Percentiles rank a stretch among this genome's conserved stretches.
Conservation (phyloP, 2,329 filamentous ascomycete genomes). For the Teratosphaeria pseudoeucalypti region DNA sequence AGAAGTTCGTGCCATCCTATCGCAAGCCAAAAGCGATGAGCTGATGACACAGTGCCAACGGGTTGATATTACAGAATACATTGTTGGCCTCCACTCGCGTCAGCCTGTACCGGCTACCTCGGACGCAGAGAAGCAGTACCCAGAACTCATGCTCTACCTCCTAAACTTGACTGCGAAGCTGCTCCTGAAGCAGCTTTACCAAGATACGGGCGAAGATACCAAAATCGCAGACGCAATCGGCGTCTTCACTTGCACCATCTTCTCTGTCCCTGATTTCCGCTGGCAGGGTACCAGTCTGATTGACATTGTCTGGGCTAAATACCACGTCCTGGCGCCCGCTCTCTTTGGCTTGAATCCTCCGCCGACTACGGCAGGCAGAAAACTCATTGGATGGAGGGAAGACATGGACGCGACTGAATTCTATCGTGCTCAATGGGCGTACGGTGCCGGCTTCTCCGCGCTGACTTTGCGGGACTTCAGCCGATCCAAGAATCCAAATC, state of each 20-base stretch:
- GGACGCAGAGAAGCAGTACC: slow-evolving; percentile 29
- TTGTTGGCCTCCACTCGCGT: slow-evolving; percentile 30
- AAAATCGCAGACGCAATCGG: slow-evolving; percentile 62
- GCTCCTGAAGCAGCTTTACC: slow-evolving; percentile 51
- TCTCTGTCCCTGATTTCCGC: slow-evolving; percentile 49
- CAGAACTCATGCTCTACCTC: slow-evolving; percentile 53
- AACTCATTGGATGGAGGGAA: slow-evolving; percentile 62
- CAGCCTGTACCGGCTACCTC: slow-evolving; percentile 8
- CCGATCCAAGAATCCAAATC: slow-evolving; percentile 56
- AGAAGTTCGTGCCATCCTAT: slow-evolving; percentile 44
- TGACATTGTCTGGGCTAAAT: slow-evolving; percentile 81
- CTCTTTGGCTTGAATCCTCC: slow-evolving; percentile 59
- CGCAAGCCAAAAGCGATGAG: slow-evolving; percentile 22
- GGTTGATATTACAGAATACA: slow-evolving; percentile 23
- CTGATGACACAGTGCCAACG: neutral
- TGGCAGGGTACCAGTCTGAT: slow-evolving; percentile 63
- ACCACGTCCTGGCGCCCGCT: slow-evolving; percentile 67
- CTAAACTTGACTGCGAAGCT: slow-evolving; percentile 67
- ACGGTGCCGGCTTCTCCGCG: slow-evolving; percentile 75
- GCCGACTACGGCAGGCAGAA: slow-evolving; percentile 53
- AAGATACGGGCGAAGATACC: slow-evolving; percentile 30
- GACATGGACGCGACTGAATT: neutral
- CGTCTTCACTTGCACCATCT: slow-evolving; percentile 64
- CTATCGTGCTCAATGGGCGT: slow-evolving; percentile 68
- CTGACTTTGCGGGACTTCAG: slow-evolving; percentile 75